Percentiles rank a stretch among this genome's conserved stretches.
phyloP scores from a whole-genome alignment of 2,329 filamentous ascomycete species.

The Capronia americana region DNA sequence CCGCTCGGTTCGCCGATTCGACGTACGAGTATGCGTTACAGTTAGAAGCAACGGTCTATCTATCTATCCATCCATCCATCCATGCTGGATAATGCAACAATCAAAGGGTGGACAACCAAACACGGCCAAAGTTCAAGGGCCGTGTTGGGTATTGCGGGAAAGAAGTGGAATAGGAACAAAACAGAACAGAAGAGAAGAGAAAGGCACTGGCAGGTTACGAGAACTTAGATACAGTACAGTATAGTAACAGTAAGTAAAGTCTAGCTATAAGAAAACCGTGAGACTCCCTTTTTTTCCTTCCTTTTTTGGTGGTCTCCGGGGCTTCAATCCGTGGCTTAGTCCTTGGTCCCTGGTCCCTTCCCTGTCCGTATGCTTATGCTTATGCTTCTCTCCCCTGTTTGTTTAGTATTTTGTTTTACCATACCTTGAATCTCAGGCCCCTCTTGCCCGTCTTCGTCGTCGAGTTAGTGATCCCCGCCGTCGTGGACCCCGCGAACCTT shows the following conservation, averaged over 20 bases:
- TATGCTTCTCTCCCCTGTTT: not conserved
- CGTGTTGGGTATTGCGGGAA: not conserved
- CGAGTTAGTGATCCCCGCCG: slow-evolving; percentile 1
- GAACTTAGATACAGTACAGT: not conserved
- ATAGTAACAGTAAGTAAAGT: no score
- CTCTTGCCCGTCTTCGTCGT: slow-evolving; percentile 12
- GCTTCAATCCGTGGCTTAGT: no score
- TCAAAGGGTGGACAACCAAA: no score
- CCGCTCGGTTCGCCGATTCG: no score
- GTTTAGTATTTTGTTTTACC: slow-evolving; percentile 1
- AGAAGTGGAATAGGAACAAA: not conserved
- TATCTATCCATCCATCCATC: no score
- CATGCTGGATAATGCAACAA: no score
- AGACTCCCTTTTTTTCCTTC: not conserved
- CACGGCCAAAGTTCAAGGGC: not conserved
- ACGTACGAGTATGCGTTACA: no score
- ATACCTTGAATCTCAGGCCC: slow-evolving; percentile 18
- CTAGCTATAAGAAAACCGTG: no score
- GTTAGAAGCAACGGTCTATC: no score
- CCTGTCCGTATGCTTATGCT: no score
- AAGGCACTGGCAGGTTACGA: not conserved
- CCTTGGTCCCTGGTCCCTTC: no score
- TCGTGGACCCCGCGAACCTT: slow-evolving; percentile 7
- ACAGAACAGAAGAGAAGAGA: not conserved
- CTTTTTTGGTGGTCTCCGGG: not conserved